phyloP scores from a whole-genome alignment of 129 eudicot species.

The Tagetes patula region DNA sequence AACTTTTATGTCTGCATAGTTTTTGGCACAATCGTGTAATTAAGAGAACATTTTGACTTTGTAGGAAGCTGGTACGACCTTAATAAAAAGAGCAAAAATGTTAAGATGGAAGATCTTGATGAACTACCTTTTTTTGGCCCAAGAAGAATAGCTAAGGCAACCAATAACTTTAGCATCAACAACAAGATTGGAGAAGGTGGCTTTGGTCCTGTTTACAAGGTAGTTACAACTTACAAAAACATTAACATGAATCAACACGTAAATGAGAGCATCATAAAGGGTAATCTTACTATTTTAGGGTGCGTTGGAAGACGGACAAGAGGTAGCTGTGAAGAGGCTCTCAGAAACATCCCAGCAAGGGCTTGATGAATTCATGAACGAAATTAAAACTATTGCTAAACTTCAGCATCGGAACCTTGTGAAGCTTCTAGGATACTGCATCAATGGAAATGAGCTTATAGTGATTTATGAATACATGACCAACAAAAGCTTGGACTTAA shows the following conservation, averaged over 20 bases:
- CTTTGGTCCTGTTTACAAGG: not conserved
- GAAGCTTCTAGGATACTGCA: constrained; percentile 49
- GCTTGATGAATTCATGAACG: constrained; percentile 18
- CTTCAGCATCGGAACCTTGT: constrained; percentile 59
- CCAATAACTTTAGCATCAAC: not conserved
- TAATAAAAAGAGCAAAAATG: not conserved
- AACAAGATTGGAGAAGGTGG: constrained; percentile 6
- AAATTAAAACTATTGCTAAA: constrained; percentile 24
- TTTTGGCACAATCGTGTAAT: not conserved
- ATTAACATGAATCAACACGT: not conserved
- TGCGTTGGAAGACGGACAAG: constrained; percentile 35
- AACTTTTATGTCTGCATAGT: not conserved
- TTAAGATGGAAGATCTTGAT: constrained; percentile 22
- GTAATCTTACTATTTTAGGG: constrained; percentile 15
- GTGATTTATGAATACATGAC: not conserved
- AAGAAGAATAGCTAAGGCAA: not conserved
- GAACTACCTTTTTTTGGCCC: not conserved
- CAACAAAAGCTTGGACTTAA: not conserved
- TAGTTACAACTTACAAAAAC: not conserved
- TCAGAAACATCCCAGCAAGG: constrained; percentile 39
- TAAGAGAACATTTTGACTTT: not conserved
- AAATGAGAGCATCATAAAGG: not conserved
- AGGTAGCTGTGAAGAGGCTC: constrained; percentile 39
- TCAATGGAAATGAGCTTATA: constrained; percentile 36
- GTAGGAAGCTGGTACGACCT: not conserved